Evolutionary conservation across 805 yeast species (phyloP), one percentile per base, ranked within the genome.

Genomic region (Candida berthetii): DNA sequence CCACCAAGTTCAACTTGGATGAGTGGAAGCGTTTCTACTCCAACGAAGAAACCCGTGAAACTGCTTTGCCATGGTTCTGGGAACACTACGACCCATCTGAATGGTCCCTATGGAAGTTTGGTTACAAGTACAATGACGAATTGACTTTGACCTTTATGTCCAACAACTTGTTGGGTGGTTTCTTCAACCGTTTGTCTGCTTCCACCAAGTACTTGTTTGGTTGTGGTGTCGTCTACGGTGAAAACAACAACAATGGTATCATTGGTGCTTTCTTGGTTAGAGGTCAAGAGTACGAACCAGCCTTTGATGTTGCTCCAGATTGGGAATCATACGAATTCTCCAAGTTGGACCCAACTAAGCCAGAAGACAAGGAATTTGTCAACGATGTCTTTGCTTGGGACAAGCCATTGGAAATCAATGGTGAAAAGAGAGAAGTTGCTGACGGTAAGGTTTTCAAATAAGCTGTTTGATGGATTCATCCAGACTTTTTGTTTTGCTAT

Each of bases 321-420:
- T 89, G 96, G 95, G 98, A 91, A 74, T 87, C 96, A 38, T 91
- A 87, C 74, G 62, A 65, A 45, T 88, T 78, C 85, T 71, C 79
- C 63, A 82, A 86, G 74, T 75, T 91, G 61, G 97, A 91, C 64
- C 77, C 83, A 47, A 57, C 88, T 58, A 78, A 78, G 54, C 79
- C 77, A 54, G 93, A 78, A 63, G 86, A 77, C 75, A 82, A 76
- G 69, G 85, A 74, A 50, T 86, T 87, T 61, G 68, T 93, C 58
- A 75, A 85, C 69, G 86, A 89, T 80, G 75, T 89, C 82, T 87
- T 95, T 83, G 95, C 97, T 56, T 91, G 98, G 98, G 99, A 91
- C 68, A 80, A 88, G 75, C 98, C 98, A 54, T 79, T 89, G 54
- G 66, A 66, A 43, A 74, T 83, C 62, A 71, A 82, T 64, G 96